Evolutionary conservation across 345 rosid genomes (phyloP), one percentile per base, ranked within the genome.

Genomic region (Turritis glabra): DNA sequence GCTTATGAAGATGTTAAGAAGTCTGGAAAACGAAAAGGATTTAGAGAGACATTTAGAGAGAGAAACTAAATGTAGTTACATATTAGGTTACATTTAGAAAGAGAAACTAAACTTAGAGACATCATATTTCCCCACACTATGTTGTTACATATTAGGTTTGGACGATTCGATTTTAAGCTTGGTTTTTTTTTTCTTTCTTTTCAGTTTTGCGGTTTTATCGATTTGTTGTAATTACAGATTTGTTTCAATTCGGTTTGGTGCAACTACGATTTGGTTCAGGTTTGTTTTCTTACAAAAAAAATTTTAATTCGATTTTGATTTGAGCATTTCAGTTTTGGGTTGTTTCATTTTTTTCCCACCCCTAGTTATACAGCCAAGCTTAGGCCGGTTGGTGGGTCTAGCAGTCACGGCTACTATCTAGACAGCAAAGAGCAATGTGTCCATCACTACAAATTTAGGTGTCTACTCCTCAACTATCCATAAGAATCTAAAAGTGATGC

Each of bases 301-400:
- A 3, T 2, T 7, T 8, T 7, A 17, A 1, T 3, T 46, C 8
- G 22, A 46, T 46, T 46, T 17, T 6, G 5, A 46, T 17, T 46
- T 46, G 21, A 46, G 11, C 22, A 46, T 46, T 46, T 18, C 23
- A 46, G 22, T 46, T 44, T 46, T 11, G 54, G 54, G 7, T 21
- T 8, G 14, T 48, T 48, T 3, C 3, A 48, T 40, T 13, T 23
- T 23, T 23, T 15, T 13, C 5, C 9, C 33, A 40, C 50, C 14
- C 35, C 21, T 22, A 63, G 10, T 32, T 7, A 35, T 6, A 48
- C 18, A 10, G 13, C 4, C 26, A 30, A 29, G 27, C 27, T 19
- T 65, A 48, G 70, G 22, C 59, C 33, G 48, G 60, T 52, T 15
- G 35, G 60, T 51, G 59, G 58, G 10, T 23, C 32, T 8, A 65